Evolutionary conservation across 129 eudicot genomes (phyloP).

Genomic region (Heracleum sosnowskyi): DNA sequence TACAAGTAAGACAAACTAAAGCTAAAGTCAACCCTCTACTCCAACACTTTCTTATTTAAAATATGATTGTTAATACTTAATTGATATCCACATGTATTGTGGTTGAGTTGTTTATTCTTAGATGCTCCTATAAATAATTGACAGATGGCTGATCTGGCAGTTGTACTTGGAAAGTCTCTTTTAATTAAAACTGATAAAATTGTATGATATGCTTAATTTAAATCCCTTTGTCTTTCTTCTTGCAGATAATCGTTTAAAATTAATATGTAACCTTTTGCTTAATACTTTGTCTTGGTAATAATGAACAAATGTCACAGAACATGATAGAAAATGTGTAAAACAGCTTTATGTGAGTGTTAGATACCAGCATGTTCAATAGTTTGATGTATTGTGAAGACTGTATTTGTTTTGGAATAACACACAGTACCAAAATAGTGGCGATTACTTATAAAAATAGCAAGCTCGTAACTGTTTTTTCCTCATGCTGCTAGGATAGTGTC

Average conservation of each 20-base stretch:
- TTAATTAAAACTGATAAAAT: not conserved
- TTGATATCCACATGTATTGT: not conserved
- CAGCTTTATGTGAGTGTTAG: not conserved
- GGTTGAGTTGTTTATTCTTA: not conserved
- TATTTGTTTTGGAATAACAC: not conserved
- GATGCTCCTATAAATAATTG: not conserved
- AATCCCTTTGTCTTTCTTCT: not conserved
- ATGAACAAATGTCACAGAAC: not conserved
- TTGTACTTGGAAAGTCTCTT: not conserved
- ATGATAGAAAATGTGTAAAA: not conserved
- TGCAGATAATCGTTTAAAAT: not conserved
- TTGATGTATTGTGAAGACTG: not conserved
- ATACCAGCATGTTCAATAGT: not conserved
- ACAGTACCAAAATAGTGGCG: not conserved
- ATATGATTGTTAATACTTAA: not conserved
- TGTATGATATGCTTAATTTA: not conserved
- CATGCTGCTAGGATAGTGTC: conserved; percentile 9
- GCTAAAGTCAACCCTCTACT: no score
- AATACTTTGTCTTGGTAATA: not conserved
- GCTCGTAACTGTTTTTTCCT: not conserved
- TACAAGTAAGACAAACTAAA: no score
- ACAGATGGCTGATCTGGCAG: not conserved
- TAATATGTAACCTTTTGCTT: not conserved
- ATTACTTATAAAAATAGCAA: not conserved
- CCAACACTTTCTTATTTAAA: not conserved